A percentile compares a stretch with the other conserved stretches of the same genome.
These are phyloP conservation scores for Ogataea neopini DNA, from an alignment of 805 yeast species.

Conservation along the genomic window DNA sequence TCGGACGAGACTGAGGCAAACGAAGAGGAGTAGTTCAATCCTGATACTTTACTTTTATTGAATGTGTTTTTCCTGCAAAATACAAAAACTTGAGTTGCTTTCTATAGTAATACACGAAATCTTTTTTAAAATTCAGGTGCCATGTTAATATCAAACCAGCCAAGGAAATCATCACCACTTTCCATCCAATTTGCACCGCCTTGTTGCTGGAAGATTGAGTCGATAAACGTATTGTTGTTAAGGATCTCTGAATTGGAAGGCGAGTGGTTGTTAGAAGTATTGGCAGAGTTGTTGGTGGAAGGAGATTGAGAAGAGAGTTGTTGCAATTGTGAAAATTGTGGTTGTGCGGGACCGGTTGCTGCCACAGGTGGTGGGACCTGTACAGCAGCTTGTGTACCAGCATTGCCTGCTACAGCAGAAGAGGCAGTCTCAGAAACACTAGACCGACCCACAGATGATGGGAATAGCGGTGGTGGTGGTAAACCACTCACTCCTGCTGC, in stretches of 20 bases:
- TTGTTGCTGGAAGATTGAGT: constrained; percentile 73
- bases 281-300: constrained; percentile 19
- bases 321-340: constrained; percentile 11
- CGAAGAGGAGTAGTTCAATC: constrained; percentile 53
- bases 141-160: constrained; percentile 89
- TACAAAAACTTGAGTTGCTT: background rate
- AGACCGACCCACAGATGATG: constrained; percentile 16
- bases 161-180: constrained; percentile 82
- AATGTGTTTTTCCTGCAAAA: constrained; percentile 1
- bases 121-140: constrained; percentile 53
- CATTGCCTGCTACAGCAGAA: background rate
- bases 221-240: constrained; percentile 36
- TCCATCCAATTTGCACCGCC: constrained; percentile 87
- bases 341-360: constrained; percentile 2
- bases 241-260: constrained; percentile 28
- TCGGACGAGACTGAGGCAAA: constrained; percentile 40
- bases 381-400: background rate
- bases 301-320: constrained; percentile 19
- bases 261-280: constrained; percentile 21
- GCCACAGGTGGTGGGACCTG: background rate
- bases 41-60: background rate
- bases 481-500: constrained; percentile 29
- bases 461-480: constrained; percentile 31
- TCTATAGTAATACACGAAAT: background rate
- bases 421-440: background rate